Percentiles rank a stretch among this genome's conserved stretches.
Evolutionary conservation across 2,329 filamentous ascomycete genomes (phyloP).

Genomic region (Colletotrichum orchidophilum): DNA sequence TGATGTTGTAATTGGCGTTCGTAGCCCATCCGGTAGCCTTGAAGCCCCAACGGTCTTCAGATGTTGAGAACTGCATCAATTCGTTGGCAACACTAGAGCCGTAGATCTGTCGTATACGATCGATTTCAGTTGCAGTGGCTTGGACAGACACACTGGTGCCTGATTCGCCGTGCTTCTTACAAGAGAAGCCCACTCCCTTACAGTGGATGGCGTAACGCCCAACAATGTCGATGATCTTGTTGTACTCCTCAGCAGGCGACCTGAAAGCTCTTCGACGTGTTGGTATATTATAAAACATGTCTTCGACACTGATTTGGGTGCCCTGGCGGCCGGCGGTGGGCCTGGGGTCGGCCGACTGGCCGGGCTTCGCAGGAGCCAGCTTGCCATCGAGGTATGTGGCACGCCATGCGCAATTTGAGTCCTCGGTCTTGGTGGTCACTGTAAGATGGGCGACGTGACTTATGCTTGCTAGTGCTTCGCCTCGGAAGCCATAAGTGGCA

Average conservation of each 20-base stretch:
- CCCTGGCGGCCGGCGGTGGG: conserved; percentile 87
- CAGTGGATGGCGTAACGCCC: conserved; percentile 95
- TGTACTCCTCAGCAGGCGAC: conserved; percentile 92
- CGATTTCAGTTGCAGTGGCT: conserved; percentile 74
- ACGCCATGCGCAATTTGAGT: conserved; percentile 89
- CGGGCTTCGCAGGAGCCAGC: conserved; percentile 84
- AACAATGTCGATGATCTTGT: conserved; percentile 96
- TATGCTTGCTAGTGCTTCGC: conserved; percentile 95
- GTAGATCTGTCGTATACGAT: conserved; percentile 91
- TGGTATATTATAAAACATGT: conserved; percentile 96
- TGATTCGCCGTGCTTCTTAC: conserved; percentile 94
- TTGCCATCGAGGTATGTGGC: conserved; percentile 88
- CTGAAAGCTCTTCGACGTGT: conserved; percentile 89
- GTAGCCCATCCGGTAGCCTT: conserved; percentile 82
- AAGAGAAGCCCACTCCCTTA: conserved; percentile 89
- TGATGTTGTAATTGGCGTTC: conserved; percentile 94
- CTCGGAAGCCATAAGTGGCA: conserved; percentile 96
- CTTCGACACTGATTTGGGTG: conserved; percentile 95
- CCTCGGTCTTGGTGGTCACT: conserved; percentile 92
- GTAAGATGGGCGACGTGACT: conserved; percentile 97
- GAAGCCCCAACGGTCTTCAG: conserved; percentile 85
- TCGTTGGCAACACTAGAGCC: conserved; percentile 88
- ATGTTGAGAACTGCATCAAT: conserved; percentile 77
- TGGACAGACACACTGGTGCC: conserved; percentile 84
- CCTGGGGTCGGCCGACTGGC: conserved; percentile 86